Percentiles rank a stretch among this genome's conserved stretches.
Conservation (phyloP, 805 yeast genomes). For the Jamesozyma hellenica region DNA sequence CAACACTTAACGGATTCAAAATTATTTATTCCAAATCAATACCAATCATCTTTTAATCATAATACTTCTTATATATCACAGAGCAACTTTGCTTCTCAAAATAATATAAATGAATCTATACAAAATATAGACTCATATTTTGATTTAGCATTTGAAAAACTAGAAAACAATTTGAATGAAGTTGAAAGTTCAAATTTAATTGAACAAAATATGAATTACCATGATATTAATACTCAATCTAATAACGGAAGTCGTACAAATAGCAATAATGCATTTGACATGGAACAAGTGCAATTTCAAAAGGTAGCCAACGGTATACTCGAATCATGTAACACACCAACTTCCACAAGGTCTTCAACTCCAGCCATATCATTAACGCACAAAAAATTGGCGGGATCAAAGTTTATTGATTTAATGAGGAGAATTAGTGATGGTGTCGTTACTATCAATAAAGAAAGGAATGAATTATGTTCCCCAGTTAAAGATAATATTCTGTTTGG, state of each 20-base stretch:
- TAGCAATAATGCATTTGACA: constrained; percentile 3
- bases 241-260: neutral
- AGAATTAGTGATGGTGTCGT: constrained; percentile 25
- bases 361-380: constrained; percentile 8
- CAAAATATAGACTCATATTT: constrained; percentile 8
- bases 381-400: constrained; percentile 20
- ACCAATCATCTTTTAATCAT: too few species aligned
- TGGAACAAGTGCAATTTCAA: constrained; percentile 21
- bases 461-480: constrained; percentile 17
- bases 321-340: constrained; percentile 9
- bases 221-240: too few species aligned
- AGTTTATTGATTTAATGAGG: constrained; percentile 25
- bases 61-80: too few species aligned
- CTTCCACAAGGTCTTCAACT: constrained; percentile 7
- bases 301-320: constrained; percentile 20
- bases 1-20: neutral
- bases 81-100: too few species aligned
- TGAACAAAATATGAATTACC: too few species aligned
- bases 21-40: too few species aligned
- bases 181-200: too few species aligned
- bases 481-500: constrained; percentile 21
- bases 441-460: constrained; percentile 11
- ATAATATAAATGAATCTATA: neutral
- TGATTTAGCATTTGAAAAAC: constrained; percentile 15
- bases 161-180: constrained; percentile 17